These are phyloP conservation scores for Mercurialis annua DNA, from an alignment of 345 rosid genomes.

Conservation along the genomic window DNA sequence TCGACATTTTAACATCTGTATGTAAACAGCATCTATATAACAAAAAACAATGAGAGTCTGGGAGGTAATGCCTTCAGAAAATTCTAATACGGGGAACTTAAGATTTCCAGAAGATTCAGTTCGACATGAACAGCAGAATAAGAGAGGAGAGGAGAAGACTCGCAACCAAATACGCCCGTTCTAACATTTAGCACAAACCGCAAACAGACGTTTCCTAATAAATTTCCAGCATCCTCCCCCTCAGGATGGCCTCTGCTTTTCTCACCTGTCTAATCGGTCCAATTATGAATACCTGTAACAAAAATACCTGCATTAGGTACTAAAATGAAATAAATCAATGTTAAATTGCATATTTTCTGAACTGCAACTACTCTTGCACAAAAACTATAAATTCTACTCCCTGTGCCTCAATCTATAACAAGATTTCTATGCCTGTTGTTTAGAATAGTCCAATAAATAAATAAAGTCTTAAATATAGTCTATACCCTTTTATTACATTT, in stretches of 20 bases:
- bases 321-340: neutral
- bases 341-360: neutral
- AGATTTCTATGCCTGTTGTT: too few species aligned
- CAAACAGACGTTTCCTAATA: conserved; percentile 7
- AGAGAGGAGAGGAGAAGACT: too few species aligned
- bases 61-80: neutral
- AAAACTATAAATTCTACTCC: neutral
- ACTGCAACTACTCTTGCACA: neutral
- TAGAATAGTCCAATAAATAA: too few species aligned
- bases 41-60: neutral
- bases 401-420: too few species aligned
- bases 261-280: conserved; percentile 87
- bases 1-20: neutral
- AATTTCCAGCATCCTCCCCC: conserved; percentile 77
- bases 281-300: conserved; percentile 66
- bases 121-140: neutral
- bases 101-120: conserved; percentile 7
- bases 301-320: neutral
- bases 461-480: too few species aligned
- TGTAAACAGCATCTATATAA: neutral
- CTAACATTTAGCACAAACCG: too few species aligned
- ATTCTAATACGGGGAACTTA: neutral
- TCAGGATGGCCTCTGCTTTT: conserved; percentile 87
- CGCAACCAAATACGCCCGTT: too few species aligned
- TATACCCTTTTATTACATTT: too few species aligned